Percentiles rank a stretch among this genome's conserved stretches.
phyloP scores from a whole-genome alignment of 495 filamentous ascomycete species.

The Neurospora sp. region DNA sequence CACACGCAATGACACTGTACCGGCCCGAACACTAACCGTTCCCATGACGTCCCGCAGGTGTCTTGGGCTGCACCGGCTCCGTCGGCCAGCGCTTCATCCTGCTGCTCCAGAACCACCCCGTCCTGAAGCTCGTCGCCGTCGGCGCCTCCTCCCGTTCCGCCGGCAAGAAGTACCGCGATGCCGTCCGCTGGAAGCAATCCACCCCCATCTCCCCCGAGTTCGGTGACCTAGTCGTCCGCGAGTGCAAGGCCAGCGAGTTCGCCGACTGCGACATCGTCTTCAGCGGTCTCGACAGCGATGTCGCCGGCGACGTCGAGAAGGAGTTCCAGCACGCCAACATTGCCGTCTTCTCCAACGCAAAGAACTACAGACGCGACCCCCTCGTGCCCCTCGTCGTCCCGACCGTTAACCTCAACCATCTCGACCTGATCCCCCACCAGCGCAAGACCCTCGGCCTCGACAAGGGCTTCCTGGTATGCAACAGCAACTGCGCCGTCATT shows the following conservation, averaged over 20 bases:
- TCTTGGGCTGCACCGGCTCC: conserved; percentile 66
- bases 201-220: conserved; percentile 56
- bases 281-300: conserved; percentile 74
- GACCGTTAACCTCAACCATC: conserved; percentile 71
- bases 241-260: conserved; percentile 66
- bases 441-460: conserved; percentile 52
- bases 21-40: background rate
- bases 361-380: conserved; percentile 78
- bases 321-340: conserved; percentile 70
- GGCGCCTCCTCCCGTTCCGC: conserved; percentile 71
- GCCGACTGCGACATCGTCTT: conserved; percentile 81
- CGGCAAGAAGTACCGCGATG: conserved; percentile 75
- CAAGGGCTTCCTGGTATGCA: conserved; percentile 78
- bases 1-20: conserved; percentile 1
- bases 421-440: conserved; percentile 70
- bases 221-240: conserved; percentile 59
- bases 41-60: conserved; percentile 31
- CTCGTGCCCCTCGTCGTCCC: conserved; percentile 79
- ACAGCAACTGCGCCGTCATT: conserved; percentile 86
- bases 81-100: conserved; percentile 83
- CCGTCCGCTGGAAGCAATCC: conserved; percentile 76
- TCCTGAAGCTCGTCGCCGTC: conserved; percentile 63
- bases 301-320: conserved; percentile 74
- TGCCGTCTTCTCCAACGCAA: conserved; percentile 79
- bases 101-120: conserved; percentile 67